A percentile compares a stretch with the other conserved stretches of the same genome.
Conservation (phyloP, 2,329 filamentous ascomycete genomes). For the Pleoardoris graminearum region DNA sequence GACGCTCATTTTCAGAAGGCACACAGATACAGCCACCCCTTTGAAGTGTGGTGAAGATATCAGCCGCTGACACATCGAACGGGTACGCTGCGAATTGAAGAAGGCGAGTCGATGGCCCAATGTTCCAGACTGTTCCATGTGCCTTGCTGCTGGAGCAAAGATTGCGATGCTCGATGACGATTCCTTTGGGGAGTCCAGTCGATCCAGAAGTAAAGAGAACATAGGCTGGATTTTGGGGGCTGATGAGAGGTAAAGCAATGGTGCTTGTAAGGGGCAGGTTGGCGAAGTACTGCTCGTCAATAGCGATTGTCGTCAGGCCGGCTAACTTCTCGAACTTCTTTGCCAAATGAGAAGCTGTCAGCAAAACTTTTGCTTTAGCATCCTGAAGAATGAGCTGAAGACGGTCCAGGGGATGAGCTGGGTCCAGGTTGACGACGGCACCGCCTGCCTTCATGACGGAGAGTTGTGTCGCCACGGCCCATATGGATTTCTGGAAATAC, state of each 20-base stretch:
- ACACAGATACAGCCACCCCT: conserved; percentile 55
- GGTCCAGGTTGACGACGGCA: conserved; percentile 31
- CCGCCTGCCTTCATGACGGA: conserved; percentile 49
- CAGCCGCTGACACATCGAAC: conserved; percentile 56
- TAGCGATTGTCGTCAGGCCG: neutral
- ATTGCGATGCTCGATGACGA: conserved; percentile 29
- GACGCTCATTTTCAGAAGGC: conserved; percentile 55
- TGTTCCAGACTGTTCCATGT: neutral
- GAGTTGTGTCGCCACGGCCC: conserved; percentile 43
- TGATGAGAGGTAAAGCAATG: neutral
- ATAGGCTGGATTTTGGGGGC: conserved; percentile 3
- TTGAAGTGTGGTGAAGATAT: conserved; percentile 54
- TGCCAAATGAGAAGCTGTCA: neutral
- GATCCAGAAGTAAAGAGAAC: conserved; percentile 61
- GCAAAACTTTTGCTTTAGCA: neutral
- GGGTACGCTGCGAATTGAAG: conserved; percentile 45
- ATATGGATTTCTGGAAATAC: conserved; percentile 25
- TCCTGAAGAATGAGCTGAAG: neutral
- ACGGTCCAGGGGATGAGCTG: conserved; percentile 13
- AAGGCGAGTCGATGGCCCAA: neutral
- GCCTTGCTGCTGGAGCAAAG: neutral
- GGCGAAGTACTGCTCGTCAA: neutral
- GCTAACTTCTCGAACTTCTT: neutral
- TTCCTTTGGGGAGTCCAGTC: conserved; percentile 58
- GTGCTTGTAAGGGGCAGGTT: neutral